Base-by-base conservation (phyloP, 305 asterid genomes). In the Fraxinus sp. region DNA sequence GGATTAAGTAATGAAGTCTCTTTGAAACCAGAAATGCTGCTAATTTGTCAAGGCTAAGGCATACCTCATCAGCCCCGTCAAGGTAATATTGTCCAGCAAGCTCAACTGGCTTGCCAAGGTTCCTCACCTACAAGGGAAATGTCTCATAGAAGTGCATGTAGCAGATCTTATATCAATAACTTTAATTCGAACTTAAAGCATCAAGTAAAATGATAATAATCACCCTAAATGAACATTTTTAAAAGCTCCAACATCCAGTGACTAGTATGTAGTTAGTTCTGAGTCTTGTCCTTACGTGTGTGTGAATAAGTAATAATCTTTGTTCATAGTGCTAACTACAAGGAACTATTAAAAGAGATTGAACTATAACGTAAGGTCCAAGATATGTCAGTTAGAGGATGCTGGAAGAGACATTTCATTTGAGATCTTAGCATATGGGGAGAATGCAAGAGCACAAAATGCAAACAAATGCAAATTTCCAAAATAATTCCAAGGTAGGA, bases 21-120 rank as follows among this genome's bases (percentile, higher is more conserved):
- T 30, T 6, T 32, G 44, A 5, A 32, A 22, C 64, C 49, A 71
- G 59, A 46, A 55, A 18, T 1, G 9, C 41, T 52, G 3, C 41
- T 18, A 41, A 52, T 68, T 79, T 22, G 79, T 39, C 32, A 36
- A 84, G 81, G 59, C 72, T 62, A 68, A 78, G 84, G 30, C 83
- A 83, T 88, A 94, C 99, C 98, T 94, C 99, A 83, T 95, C 99
- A 77, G 99, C 99, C 82, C 99, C 98, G 85, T 95, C 97, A 84
- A 77, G 88, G 89, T 95, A 95, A 82, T 95, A 94, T 80, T 90
- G 93, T 73, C 92, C 94, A 78, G 99, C 98, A 86, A 94, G 98
- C 49, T 91, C 99, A 64, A 95, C 99, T 59, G 99, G 99, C 89
- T 93, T 95, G 84, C 99, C 99, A 46, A 95, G 97, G 91, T 95